Conservation (phyloP, 345 rosid genomes). For the Toxicodendron radicans region DNA sequence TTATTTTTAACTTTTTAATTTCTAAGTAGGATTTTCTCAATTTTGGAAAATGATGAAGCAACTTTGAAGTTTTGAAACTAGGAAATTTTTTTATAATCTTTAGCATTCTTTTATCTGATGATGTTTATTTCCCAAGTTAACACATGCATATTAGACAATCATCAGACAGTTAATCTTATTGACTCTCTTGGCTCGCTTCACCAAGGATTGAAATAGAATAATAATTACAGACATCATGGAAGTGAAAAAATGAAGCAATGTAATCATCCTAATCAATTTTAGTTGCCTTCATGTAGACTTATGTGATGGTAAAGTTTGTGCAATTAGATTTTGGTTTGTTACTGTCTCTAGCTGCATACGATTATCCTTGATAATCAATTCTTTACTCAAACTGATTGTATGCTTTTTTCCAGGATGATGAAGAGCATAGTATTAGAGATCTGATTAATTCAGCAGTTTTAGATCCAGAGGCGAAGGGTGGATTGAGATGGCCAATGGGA, state of each 20-base stretch:
- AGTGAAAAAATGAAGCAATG: too few relatives aligned
- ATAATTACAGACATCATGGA: too few relatives aligned
- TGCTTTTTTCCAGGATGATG: slow-evolving; percentile 52
- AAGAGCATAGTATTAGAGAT: slow-evolving; percentile 40
- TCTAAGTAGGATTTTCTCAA: too few relatives aligned
- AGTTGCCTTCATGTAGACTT: too few relatives aligned
- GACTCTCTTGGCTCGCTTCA: too few relatives aligned
- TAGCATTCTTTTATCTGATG: neutral
- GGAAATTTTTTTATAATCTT: neutral
- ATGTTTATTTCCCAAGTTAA: neutral
- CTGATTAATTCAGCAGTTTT: slow-evolving; percentile 49
- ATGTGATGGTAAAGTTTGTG: too few relatives aligned
- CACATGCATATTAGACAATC: neutral
- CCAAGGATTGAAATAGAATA: too few relatives aligned
- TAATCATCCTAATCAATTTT: too few relatives aligned
- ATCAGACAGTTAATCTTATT: neutral
- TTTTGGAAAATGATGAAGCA: neutral
- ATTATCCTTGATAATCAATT: neutral
- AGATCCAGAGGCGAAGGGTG: slow-evolving; percentile 66
- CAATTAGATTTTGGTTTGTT: too few relatives aligned
- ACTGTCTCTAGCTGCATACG: neutral
- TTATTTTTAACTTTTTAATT: neutral
- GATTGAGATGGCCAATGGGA: slow-evolving; percentile 64
- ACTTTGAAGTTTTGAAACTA: neutral
- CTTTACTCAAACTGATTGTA: neutral